Conservation (phyloP, 192 early-diverging fungal genomes). For the Radiomyces spectabilis region DNA sequence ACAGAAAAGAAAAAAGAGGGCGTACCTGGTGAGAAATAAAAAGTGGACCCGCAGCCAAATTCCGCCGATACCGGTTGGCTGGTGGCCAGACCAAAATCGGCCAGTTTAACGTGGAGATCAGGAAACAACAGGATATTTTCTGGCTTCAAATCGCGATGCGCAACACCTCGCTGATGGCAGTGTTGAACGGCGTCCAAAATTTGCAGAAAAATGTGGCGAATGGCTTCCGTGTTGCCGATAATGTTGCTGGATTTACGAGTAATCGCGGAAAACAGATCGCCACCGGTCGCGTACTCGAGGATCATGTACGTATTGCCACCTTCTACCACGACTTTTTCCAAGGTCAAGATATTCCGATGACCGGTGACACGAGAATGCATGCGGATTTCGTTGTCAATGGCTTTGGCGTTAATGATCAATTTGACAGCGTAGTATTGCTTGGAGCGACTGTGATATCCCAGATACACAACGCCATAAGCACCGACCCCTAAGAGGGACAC, state of each 20-base stretch:
- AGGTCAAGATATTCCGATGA: constrained; percentile 58
- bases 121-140: constrained; percentile 58
- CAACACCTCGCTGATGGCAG: constrained; percentile 68
- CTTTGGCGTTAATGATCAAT: constrained; percentile 53
- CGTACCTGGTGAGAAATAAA: constrained; percentile 47
- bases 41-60: constrained; percentile 79
- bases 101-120: constrained; percentile 67
- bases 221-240: constrained; percentile 62
- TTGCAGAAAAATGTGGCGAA: constrained; percentile 77
- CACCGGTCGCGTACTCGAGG: constrained; percentile 76
- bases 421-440: constrained; percentile 57
- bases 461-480: constrained; percentile 67
- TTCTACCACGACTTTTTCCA: constrained; percentile 59
- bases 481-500: constrained; percentile 54
- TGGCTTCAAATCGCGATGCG: constrained; percentile 90
- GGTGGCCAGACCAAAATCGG: constrained; percentile 92
- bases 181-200: constrained; percentile 77
- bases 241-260: constrained; percentile 70
- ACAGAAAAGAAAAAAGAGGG: background rate
- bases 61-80: constrained; percentile 67
- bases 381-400: constrained; percentile 53
- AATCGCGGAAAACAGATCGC: constrained; percentile 95
- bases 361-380: constrained; percentile 54
- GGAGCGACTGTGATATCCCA: constrained; percentile 48
- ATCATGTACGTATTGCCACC: constrained; percentile 56